Evolutionary conservation across 1,139 yeast genomes (phyloP), one percentile per base, ranked within the genome.

Genomic region (Geotrichum citri-aurantii): DNA sequence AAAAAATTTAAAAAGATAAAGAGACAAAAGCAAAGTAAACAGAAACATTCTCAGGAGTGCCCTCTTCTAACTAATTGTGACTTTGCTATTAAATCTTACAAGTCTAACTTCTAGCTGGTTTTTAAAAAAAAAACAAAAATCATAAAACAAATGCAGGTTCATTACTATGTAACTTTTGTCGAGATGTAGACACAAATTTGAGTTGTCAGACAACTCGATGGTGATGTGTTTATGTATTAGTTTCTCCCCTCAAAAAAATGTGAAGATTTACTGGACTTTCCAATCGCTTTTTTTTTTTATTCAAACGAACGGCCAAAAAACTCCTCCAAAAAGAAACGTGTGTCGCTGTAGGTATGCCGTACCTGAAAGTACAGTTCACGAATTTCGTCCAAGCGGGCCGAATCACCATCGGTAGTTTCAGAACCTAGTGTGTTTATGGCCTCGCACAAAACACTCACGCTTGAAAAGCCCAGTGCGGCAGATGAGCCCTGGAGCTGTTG

Each of bases 401-500:
- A 26, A 26, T 4, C 29, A 5, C 7, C 29, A 26, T 26, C 29
- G 7, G 29, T 26, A 26, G 29, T 7, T 19, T 71, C 81, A 76
- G 70, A 68, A n/a, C 97, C 97, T 65, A 88, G 83, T 71, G 91
- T 90, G 73, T 93, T 98, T 64, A 93, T 91, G 66, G 93, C 79
- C 72, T 91, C 98, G 74, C 98, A 93, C 66, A 90, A 87, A 68
- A 83, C 81, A 63, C 92, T 89, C 58, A 93, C 88, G 63, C 84
- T 83, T 50, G 82, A 82, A 60, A 93, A 78, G 0, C 99, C 99
- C 62, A 93, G 77, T 0, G 97, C 95, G 2, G 97, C 96, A 1
- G 98, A 95, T 14, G 95, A 86, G 49, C 99, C 99, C 71, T 93
- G 93, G 62, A 93, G 78, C 71, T 89, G 93, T 71, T 93, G 98